Evolutionary conservation across 257 asterid species (phyloP).

Genomic region (Avicennia marina): DNA sequence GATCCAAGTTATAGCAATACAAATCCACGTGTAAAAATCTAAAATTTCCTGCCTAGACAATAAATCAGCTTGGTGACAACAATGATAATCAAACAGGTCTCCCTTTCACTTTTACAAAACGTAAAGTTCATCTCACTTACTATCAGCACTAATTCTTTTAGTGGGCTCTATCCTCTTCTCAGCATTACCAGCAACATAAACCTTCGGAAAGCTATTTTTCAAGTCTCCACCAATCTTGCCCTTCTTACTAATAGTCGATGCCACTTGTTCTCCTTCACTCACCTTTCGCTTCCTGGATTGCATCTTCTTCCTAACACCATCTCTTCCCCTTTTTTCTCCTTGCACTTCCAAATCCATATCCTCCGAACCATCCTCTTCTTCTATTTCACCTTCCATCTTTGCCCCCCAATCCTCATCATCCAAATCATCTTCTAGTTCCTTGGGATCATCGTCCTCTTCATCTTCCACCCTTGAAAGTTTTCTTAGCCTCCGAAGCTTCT

Average conservation of each 20-base stretch:
- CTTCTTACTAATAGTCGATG: slow-evolving; percentile 44
- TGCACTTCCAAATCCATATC: slow-evolving; percentile 66
- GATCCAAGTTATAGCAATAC: too few relatives aligned
- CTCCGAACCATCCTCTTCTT: slow-evolving; percentile 46
- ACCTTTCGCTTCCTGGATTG: slow-evolving; percentile 43
- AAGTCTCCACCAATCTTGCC: slow-evolving; percentile 32
- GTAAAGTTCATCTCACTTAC: slow-evolving; percentile 37
- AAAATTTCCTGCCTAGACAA: slow-evolving; percentile 9
- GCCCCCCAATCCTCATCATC: slow-evolving; percentile 77
- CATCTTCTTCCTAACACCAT: slow-evolving; percentile 20
- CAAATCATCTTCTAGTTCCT: slow-evolving; percentile 48
- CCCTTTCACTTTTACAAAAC: too few relatives aligned
- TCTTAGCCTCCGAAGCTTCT: slow-evolving; percentile 63
- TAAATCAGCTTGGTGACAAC: slow-evolving; percentile 12
- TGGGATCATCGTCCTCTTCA: slow-evolving; percentile 28
- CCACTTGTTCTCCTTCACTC: slow-evolving; percentile 25
- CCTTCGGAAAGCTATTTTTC: slow-evolving; percentile 27
- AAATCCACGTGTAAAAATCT: too few relatives aligned
- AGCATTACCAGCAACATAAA: slow-evolving; percentile 19
- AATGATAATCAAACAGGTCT: too few relatives aligned
- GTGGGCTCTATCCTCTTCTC: slow-evolving; percentile 27
- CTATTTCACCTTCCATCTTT: slow-evolving; percentile 40
- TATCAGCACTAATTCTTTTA: slow-evolving; percentile 23
- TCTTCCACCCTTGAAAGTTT: slow-evolving; percentile 45
- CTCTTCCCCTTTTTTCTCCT: slow-evolving; percentile 26